Base-by-base conservation (phyloP, 345 rosid species). In the Citrus sp. region DNA sequence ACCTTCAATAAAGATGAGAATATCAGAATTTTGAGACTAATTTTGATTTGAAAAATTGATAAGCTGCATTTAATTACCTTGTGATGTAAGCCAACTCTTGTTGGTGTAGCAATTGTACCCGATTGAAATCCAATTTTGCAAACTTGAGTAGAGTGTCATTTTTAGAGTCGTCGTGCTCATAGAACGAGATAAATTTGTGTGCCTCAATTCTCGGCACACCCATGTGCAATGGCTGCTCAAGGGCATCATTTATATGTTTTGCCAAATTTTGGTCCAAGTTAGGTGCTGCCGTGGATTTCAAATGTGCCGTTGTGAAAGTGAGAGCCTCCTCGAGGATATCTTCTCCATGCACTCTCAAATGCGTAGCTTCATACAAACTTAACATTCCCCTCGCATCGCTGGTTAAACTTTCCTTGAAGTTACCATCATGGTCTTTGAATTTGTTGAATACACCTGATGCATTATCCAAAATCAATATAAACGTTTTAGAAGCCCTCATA, bases 271-370 rank as follows among this genome's bases (percentile, higher is more conserved):
- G 46, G 13, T 40, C 46, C 46, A 40, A 40, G 13, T 74, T 25
- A n/a, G 1, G 4, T 0, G 55, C 38, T 0, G 55, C 38, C 38
- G 7, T 2, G 42, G 76, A 70, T 18, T 37, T 16, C 9, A 80
- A 6, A 18, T 51, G 42, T 65, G 14, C 3, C 8, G 55, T 69
- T 46, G 79, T 75, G 67, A 80, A 70, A 25, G 38, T 34, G 18
- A 75, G 65, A 54, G 79, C 79, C 38, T 80, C 59, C 7, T 75
- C 83, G 0, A 80, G 46, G 38, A 61, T 46, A 21, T 32, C 64
- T n/a, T 80, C 82, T 61, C 75, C 75, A 62, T 75, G 74, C 56
- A 51, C 0, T 1, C 21, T 51, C 56, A 51, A 51, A 9, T 74
- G 70, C 6, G 75, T 30, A 3, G 83, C 83, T 51, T 80, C 79